These are phyloP conservation scores for Aquilaria agallochum DNA, from an alignment of 441 rosid species.

Conservation along the genomic window DNA sequence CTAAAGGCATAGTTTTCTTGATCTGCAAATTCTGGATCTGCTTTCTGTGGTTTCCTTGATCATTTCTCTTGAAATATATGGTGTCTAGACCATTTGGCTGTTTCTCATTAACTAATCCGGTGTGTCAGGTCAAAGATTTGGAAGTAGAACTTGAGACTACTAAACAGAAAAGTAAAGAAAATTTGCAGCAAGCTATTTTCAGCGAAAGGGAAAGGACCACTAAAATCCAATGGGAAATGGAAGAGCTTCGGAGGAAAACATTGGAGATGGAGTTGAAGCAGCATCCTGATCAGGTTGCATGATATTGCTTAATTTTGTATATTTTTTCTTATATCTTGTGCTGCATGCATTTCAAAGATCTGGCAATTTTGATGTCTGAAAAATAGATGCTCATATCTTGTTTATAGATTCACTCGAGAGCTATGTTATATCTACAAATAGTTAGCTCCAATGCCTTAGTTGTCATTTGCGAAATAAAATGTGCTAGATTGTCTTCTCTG, in stretches of 20 bases:
- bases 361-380: too few species aligned
- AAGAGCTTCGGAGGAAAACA: conserved; percentile 77
- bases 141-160: conserved; percentile 95
- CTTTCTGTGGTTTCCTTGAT: conserved; percentile 11
- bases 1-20: too few species aligned
- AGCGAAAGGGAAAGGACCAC: conserved; percentile 84
- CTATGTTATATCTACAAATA: too few species aligned
- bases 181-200: conserved; percentile 80
- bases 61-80: conserved; percentile 2
- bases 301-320: background rate
- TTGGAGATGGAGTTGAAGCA: conserved; percentile 87
- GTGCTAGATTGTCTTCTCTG: background rate
- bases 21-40: background rate
- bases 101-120: conserved; percentile 7
- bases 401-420: too few species aligned
- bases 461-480: background rate
- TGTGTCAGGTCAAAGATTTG: conserved; percentile 80
- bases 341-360: too few species aligned
- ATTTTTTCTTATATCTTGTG: background rate
- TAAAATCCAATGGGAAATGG: conserved; percentile 99
- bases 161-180: conserved; percentile 85
- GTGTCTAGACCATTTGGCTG: background rate
- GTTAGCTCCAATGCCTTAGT: background rate
- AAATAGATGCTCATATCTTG: too few species aligned
- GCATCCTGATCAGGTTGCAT: conserved; percentile 67